These are phyloP conservation scores for Flaveria floridana DNA, from an alignment of 140 eudicot genomes.

Conservation along the genomic window DNA sequence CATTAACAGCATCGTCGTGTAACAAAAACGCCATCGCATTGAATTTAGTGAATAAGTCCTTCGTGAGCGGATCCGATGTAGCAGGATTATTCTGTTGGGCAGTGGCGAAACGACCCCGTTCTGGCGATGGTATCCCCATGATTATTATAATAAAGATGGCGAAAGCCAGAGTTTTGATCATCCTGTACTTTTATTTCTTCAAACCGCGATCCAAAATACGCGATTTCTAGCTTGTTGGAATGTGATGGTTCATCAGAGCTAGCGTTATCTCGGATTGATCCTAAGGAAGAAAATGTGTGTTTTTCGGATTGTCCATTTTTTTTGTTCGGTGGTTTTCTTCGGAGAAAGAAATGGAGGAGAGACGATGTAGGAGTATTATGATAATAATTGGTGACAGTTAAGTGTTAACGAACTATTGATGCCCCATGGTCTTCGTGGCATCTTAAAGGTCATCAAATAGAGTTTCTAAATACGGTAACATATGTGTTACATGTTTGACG, in stretches of 20 bases:
- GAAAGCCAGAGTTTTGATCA: slow-evolving; percentile 20
- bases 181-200: slow-evolving; percentile 15
- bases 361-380: slow-evolving; percentile 44
- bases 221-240: background rate
- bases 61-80: slow-evolving; percentile 29
- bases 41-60: slow-evolving; percentile 27
- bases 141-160: slow-evolving; percentile 19
- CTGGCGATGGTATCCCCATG: slow-evolving; percentile 20
- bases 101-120: slow-evolving; percentile 14
- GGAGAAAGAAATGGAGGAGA: slow-evolving; percentile 71
- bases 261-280: slow-evolving; percentile 16
- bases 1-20: slow-evolving; percentile 27
- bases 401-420: slow-evolving; percentile 19
- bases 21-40: slow-evolving; percentile 33
- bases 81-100: slow-evolving; percentile 38
- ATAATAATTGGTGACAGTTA: background rate
- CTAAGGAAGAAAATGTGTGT: slow-evolving; percentile 23
- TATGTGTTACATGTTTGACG: background rate
- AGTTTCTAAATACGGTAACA: background rate
- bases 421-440: slow-evolving; percentile 22
- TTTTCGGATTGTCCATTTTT: slow-evolving; percentile 23
- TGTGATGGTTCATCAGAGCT: slow-evolving; percentile 18
- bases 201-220: slow-evolving; percentile 28
- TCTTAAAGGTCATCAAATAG: background rate
- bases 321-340: slow-evolving; percentile 23